These are phyloP conservation scores for Trichosporon sp. DNA, from an alignment of 1,284 basidiomycete genomes.

Conservation along the genomic window DNA sequence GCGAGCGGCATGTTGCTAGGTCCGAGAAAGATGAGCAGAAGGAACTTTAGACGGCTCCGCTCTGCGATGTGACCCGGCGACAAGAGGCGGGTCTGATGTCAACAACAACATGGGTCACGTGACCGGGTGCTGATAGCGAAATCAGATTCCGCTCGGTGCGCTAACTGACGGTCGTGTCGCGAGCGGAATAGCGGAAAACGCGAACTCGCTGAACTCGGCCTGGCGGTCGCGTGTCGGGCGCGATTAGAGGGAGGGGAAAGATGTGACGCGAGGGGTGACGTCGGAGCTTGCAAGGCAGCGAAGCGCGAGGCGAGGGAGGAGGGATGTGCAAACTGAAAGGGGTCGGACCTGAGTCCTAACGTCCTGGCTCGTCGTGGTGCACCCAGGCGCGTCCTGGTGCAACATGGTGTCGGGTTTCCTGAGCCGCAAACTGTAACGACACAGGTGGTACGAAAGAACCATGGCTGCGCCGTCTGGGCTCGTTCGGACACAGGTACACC, in stretches of 20 bases:
- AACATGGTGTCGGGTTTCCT: background rate
- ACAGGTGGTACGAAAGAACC: background rate
- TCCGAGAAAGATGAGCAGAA: background rate
- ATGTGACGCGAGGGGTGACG: background rate
- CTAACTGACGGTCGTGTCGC: background rate
- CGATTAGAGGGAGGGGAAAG: background rate
- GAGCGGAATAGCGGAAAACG: no score
- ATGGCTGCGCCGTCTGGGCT: background rate
- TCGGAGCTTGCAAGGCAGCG: background rate
- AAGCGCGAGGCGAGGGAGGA: background rate
- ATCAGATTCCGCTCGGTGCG: background rate
- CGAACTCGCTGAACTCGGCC: background rate
- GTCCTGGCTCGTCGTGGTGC: background rate
- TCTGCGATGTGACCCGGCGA: background rate
- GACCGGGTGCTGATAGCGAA: background rate
- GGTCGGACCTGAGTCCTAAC: background rate
- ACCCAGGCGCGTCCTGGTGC: background rate
- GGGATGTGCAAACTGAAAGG: background rate
- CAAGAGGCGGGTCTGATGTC: background rate
- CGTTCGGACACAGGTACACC: background rate
- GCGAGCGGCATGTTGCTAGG: constrained; percentile 30
- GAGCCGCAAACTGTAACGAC: background rate
- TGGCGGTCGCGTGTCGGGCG: no score
- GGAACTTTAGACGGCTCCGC: background rate
- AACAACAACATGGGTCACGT: constrained; percentile 8